phyloP scores from a whole-genome alignment of 2,329 filamentous ascomycete genomes.

The Ampelomyces quisqualis region DNA sequence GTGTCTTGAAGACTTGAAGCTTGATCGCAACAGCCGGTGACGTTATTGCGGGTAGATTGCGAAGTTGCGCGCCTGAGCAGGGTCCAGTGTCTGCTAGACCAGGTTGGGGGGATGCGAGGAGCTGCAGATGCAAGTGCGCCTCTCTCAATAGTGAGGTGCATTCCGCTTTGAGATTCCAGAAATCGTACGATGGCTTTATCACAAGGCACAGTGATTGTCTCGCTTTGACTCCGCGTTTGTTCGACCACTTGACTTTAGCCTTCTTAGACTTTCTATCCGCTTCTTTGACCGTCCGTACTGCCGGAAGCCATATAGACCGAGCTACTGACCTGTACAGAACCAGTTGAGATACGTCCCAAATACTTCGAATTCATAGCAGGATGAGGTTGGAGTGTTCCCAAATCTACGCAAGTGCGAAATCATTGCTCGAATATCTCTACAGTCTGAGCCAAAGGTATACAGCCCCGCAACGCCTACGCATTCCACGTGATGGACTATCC shows the following conservation, averaged over 20 bases:
- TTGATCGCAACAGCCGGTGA: slow-evolving; percentile 24
- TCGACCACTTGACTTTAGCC: slow-evolving; percentile 10
- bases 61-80: slow-evolving; percentile 14
- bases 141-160: neutral
- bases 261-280: slow-evolving; percentile 29
- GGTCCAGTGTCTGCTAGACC: slow-evolving; percentile 18
- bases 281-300: slow-evolving; percentile 16
- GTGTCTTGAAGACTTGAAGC: slow-evolving; percentile 20
- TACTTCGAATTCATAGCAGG: neutral
- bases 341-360: neutral
- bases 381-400: too few relatives aligned
- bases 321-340: too few relatives aligned
- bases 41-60: slow-evolving; percentile 25
- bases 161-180: too few relatives aligned
- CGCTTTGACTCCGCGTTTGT: slow-evolving; percentile 27
- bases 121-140: slow-evolving; percentile 1
- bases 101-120: neutral
- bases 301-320: neutral
- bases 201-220: slow-evolving; percentile 11
- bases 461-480: slow-evolving; percentile 33
- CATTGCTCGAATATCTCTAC: slow-evolving; percentile 4
- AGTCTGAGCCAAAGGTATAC: slow-evolving; percentile 20
- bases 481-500: slow-evolving; percentile 4
- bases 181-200: slow-evolving; percentile 14
- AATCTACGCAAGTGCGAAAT: neutral